These are phyloP conservation scores for Mortierella claussenii DNA, from an alignment of 192 early-diverging fungal species.

Conservation along the genomic window DNA sequence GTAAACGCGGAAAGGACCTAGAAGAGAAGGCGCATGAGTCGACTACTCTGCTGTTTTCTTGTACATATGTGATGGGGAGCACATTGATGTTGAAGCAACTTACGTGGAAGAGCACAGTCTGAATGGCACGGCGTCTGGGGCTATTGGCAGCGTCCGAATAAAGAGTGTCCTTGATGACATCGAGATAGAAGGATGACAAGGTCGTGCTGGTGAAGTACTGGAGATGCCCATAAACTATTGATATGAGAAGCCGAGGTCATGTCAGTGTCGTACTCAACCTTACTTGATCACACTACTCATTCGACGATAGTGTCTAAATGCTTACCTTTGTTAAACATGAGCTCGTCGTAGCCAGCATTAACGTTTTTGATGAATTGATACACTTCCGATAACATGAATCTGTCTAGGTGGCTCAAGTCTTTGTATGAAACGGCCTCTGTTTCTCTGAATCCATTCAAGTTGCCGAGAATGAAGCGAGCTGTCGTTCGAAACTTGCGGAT, in stretches of 20 bases:
- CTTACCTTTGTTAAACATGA: slow-evolving; percentile 70
- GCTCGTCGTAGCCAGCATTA: slow-evolving; percentile 64
- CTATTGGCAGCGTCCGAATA: slow-evolving; percentile 64
- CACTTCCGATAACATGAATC: slow-evolving; percentile 73
- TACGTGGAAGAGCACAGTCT: slow-evolving; percentile 72
- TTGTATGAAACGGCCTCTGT: slow-evolving; percentile 57
- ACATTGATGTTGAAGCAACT: slow-evolving; percentile 15
- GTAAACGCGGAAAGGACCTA: slow-evolving; percentile 72
- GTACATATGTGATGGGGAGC: too few species aligned
- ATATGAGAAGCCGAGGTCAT: too few species aligned
- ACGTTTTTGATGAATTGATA: slow-evolving; percentile 66
- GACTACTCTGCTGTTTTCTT: too few species aligned
- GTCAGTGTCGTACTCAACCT: too few species aligned
- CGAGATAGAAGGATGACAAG: slow-evolving; percentile 83
- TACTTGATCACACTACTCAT: too few species aligned
- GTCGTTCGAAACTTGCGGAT: slow-evolving; percentile 51
- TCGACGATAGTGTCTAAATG: too few species aligned
- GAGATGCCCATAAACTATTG: slow-evolving; percentile 60
- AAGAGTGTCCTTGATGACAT: slow-evolving; percentile 81
- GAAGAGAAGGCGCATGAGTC: too few species aligned
- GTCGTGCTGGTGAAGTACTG: slow-evolving; percentile 73
- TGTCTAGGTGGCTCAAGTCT: slow-evolving; percentile 60
- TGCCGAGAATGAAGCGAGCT: slow-evolving; percentile 49
- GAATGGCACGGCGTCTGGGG: slow-evolving; percentile 64
- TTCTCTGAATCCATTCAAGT: slow-evolving; percentile 61